A percentile compares a stretch with the other conserved stretches of the same genome.
Conservation (phyloP, 805 yeast species). For the Ogataea neopini region DNA sequence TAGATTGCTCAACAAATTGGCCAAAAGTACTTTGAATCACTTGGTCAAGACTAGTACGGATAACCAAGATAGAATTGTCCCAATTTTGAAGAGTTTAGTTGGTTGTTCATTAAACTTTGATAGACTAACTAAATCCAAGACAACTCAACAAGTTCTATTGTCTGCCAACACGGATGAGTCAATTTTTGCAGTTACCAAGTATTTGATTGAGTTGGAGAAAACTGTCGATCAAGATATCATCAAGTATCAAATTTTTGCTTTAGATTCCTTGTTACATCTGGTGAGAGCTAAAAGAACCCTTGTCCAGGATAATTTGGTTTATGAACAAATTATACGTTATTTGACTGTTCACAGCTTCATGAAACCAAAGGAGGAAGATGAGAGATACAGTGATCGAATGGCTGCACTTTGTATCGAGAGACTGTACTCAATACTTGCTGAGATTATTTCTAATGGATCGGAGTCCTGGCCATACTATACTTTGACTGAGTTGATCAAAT, state of each 20-base stretch:
- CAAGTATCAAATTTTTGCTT: conserved; percentile 24
- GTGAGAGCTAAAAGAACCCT: conserved; percentile 29
- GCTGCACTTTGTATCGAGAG: conserved; percentile 56
- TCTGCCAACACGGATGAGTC: conserved; percentile 16
- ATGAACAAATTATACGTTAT: conserved; percentile 20
- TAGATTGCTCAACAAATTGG: conserved; percentile 66
- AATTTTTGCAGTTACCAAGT: conserved; percentile 13
- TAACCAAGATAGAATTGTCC: conserved; percentile 38
- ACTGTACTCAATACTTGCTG: conserved; percentile 63
- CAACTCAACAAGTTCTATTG: conserved; percentile 48
- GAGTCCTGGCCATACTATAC: conserved; percentile 64
- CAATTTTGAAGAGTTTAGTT: conserved; percentile 35
- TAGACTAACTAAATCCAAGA: conserved; percentile 69
- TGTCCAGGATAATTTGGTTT: conserved; percentile 11
- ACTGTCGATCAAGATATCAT: conserved; percentile 21
- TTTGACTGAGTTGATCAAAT: conserved; percentile 31
- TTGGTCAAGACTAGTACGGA: conserved; percentile 41
- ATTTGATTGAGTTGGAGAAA: conserved; percentile 18
- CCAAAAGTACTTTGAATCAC: conserved; percentile 50
- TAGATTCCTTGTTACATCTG: conserved; percentile 33
- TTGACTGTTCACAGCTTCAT: conserved; percentile 31
- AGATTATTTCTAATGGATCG: conserved; percentile 20
- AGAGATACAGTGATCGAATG: conserved; percentile 33
- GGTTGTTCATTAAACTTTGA: conserved; percentile 74
- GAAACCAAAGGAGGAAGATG: conserved; percentile 13